Conservation (phyloP, 805 yeast genomes). For the Metschnikowia picachoensis region DNA sequence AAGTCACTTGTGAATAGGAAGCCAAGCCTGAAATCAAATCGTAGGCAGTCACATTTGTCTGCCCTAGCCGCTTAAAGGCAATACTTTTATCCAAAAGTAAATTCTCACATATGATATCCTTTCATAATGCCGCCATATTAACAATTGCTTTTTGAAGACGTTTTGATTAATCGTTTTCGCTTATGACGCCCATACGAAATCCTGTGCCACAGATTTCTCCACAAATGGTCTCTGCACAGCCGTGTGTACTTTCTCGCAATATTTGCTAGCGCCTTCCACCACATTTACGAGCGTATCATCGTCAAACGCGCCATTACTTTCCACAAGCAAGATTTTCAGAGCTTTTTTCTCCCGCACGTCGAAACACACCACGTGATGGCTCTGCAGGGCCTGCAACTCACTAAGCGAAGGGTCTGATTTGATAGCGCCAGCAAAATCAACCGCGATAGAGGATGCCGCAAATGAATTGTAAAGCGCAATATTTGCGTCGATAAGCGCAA, state of each 20-base stretch:
- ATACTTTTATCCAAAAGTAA: no score
- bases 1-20: no score
- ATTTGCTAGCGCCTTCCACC: constrained; percentile 48
- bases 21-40: no score
- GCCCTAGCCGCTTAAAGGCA: no score
- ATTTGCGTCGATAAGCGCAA: constrained; percentile 80
- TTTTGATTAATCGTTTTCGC: background rate
- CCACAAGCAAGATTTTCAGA: constrained; percentile 58
- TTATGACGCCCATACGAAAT: constrained; percentile 55
- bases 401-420: constrained; percentile 43
- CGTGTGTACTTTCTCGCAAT: constrained; percentile 43
- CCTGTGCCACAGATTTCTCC: constrained; percentile 44
- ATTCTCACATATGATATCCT: no score
- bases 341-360: constrained; percentile 49
- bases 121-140: no score
- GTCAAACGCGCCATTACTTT: constrained; percentile 68
- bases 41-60: no score
- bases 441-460: constrained; percentile 47
- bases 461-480: constrained; percentile 64
- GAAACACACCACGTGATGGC: constrained; percentile 67
- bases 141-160: no score
- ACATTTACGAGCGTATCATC: constrained; percentile 50
- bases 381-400: constrained; percentile 41
- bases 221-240: constrained; percentile 46
- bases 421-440: constrained; percentile 25